Percentiles rank a stretch among this genome's conserved stretches.
phyloP scores from a whole-genome alignment of 2,329 filamentous ascomycete genomes.

The Claviceps cyperi region DNA sequence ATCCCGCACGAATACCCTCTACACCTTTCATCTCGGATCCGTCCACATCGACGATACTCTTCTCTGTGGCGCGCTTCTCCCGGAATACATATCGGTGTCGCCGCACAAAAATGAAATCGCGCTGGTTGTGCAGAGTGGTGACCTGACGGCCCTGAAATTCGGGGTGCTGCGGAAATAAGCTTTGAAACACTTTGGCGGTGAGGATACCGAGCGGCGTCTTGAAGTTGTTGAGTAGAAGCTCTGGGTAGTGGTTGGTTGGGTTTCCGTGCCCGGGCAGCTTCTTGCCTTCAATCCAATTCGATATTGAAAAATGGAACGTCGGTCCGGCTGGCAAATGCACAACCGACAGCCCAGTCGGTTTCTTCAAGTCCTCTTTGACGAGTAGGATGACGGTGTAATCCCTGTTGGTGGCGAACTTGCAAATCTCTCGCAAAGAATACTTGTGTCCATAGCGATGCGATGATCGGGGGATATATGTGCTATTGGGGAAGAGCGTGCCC shows the following conservation, averaged over 20 bases:
- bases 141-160: constrained; percentile 80
- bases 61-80: constrained; percentile 75
- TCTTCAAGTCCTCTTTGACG: constrained; percentile 80
- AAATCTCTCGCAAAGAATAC: constrained; percentile 84
- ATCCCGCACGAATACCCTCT: constrained; percentile 68
- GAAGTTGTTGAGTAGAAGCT: constrained; percentile 88
- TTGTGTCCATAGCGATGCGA: constrained; percentile 76
- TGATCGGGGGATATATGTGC: constrained; percentile 73
- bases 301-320: constrained; percentile 83
- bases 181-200: constrained; percentile 65
- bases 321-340: constrained; percentile 74
- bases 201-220: constrained; percentile 81
- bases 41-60: constrained; percentile 67
- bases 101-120: constrained; percentile 89
- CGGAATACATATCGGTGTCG: constrained; percentile 87
- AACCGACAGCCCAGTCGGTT: constrained; percentile 66
- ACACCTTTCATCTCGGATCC: constrained; percentile 74
- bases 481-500: constrained; percentile 71
- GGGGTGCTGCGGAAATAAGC: constrained; percentile 52
- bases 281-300: constrained; percentile 80
- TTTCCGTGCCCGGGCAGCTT: constrained; percentile 80
- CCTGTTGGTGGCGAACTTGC: constrained; percentile 66
- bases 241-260: constrained; percentile 78
- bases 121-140: constrained; percentile 84
- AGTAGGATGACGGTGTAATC: constrained; percentile 76